These are phyloP conservation scores for Chalciporus piperatus DNA, from an alignment of 768 basidiomycete genomes.

Conservation along the genomic window DNA sequence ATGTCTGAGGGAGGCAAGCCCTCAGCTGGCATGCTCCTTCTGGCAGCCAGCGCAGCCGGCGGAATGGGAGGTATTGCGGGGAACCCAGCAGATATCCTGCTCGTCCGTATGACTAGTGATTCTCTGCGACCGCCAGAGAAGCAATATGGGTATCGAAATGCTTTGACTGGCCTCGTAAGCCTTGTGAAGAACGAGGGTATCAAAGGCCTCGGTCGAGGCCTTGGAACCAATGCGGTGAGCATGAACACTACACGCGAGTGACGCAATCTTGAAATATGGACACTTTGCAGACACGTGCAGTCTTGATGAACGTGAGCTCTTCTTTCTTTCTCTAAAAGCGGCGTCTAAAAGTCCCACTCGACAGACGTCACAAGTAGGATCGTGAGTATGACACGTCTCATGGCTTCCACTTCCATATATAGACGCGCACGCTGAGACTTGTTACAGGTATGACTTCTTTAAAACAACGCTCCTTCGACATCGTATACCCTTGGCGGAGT, in stretches of 20 bases:
- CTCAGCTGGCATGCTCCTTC: conserved; percentile 52
- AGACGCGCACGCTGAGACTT: conserved; percentile 1
- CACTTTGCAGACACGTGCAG: conserved; percentile 48
- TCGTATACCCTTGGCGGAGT: conserved; percentile 53
- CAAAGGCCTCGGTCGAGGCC: conserved; percentile 65
- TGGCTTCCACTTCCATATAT: not conserved
- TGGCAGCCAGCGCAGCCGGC: conserved; percentile 71
- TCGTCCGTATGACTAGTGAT: conserved; percentile 90
- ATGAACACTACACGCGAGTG: not conserved
- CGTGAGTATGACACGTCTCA: conserved; percentile 47
- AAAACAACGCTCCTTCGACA: conserved; percentile 54
- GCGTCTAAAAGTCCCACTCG: conserved; percentile 5
- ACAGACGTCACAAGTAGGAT: conserved; percentile 79
- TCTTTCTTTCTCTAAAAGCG: not conserved
- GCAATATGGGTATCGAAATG: conserved; percentile 77
- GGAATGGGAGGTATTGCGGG: conserved; percentile 81
- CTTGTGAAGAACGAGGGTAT: conserved; percentile 70
- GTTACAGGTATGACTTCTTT: conserved; percentile 70
- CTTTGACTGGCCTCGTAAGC: conserved; percentile 63
- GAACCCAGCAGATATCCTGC: conserved; percentile 74
- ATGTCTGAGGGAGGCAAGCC: conserved; percentile 50
- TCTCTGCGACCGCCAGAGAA: conserved; percentile 68
- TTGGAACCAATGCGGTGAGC: conserved; percentile 75
- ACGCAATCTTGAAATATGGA: conserved; percentile 8
- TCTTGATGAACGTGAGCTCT: conserved; percentile 69